Percentiles rank a stretch among this genome's conserved stretches.
Conservation (phyloP, 2,329 filamentous ascomycete species). For the Geoglossum cookeanum region DNA sequence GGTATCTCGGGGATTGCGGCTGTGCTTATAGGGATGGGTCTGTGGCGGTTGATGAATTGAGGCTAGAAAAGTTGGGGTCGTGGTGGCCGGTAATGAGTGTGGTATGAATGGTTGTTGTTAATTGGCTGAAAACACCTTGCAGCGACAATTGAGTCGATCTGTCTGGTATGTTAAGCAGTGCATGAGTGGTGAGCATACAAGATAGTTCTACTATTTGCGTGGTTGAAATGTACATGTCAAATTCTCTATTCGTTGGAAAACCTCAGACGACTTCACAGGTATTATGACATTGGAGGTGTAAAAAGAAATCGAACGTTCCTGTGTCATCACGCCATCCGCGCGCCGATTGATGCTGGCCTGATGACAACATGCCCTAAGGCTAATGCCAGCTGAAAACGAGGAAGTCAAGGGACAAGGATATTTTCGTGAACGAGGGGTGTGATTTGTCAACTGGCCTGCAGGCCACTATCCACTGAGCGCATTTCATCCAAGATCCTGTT, state of each 20-base stretch:
- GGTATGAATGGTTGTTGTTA: no score
- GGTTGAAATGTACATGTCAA: neutral
- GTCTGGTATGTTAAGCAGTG: neutral
- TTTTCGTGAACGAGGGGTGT: neutral
- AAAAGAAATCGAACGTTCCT: neutral
- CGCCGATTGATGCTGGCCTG: neutral
- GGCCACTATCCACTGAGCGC: neutral
- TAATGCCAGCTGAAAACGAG: neutral
- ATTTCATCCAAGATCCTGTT: neutral
- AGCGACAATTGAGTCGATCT: neutral
- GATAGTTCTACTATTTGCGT: neutral
- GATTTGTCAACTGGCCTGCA: neutral
- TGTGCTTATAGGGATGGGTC: constrained; percentile 46
- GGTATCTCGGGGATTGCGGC: constrained; percentile 51
- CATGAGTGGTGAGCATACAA: neutral
- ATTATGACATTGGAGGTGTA: neutral
- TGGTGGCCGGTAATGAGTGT: constrained; percentile 30
- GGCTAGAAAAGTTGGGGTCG: constrained; percentile 38
- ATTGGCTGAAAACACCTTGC: no score
- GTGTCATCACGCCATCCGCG: neutral
- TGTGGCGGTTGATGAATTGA: constrained; percentile 47
- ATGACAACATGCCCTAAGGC: neutral
- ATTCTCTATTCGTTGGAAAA: neutral
- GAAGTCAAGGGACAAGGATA: neutral
- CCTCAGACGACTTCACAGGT: constrained; percentile 1